phyloP scores from a whole-genome alignment of 495 filamentous ascomycete genomes.

The Tuber brumale region DNA sequence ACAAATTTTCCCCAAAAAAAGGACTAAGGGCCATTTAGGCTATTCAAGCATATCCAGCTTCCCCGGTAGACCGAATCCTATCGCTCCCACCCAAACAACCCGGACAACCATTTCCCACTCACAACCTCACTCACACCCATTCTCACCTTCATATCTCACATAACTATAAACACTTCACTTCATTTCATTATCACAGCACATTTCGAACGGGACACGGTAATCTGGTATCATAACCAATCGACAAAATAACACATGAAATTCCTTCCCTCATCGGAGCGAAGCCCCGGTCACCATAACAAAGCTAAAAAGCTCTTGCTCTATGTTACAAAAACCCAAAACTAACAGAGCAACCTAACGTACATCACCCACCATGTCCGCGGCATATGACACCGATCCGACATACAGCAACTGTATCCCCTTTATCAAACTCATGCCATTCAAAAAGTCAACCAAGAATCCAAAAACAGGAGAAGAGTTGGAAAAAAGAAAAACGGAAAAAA shows the following conservation, averaged over 20 bases:
- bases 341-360: conserved; percentile 9
- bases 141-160: not conserved
- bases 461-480: not conserved
- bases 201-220: not conserved
- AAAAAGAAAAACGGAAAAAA: not conserved
- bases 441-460: conserved; percentile 7
- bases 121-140: not conserved
- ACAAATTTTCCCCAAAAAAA: too few species aligned
- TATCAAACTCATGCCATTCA: conserved; percentile 15
- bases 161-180: not conserved
- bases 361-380: not conserved
- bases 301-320: not conserved
- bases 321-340: not conserved
- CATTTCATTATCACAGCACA: not conserved
- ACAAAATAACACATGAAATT: not conserved
- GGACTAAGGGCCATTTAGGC: too few species aligned
- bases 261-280: not conserved
- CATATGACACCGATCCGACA: not conserved
- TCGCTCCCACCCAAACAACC: too few species aligned
- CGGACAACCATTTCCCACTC: not conserved
- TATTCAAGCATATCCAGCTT: too few species aligned
- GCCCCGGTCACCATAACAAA: not conserved
- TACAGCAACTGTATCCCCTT: not conserved
- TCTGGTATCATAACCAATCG: not conserved
- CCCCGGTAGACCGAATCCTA: too few species aligned